phyloP scores from a whole-genome alignment of 2,329 filamentous ascomycete species.

The Nemania diffusa region DNA sequence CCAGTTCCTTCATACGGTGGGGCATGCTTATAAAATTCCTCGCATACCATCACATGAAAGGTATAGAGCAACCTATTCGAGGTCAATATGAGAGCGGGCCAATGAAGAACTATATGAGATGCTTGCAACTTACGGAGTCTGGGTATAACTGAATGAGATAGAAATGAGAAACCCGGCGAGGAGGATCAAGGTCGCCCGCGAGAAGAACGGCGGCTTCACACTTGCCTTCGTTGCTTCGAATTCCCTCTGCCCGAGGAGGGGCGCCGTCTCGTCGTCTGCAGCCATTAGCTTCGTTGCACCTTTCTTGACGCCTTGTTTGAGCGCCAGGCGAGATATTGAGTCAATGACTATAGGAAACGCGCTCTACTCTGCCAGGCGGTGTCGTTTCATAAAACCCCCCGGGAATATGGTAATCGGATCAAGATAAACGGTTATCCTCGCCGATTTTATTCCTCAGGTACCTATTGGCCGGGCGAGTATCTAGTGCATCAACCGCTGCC shows the following conservation, averaged over 20 bases:
- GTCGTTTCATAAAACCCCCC: background rate
- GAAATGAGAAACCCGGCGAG: constrained; percentile 41
- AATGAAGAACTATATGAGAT: background rate
- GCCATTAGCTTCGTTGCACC: constrained; percentile 20
- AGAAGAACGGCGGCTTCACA: constrained; percentile 25
- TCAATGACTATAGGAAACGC: background rate
- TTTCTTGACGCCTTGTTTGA: background rate
- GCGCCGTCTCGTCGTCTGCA: constrained; percentile 38
- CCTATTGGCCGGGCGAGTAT: background rate
- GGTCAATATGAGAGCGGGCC: background rate
- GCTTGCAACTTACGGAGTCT: constrained; percentile 39
- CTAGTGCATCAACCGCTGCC: background rate
- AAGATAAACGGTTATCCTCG: background rate
- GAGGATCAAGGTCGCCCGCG: constrained; percentile 32
- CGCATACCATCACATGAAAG: constrained; percentile 77
- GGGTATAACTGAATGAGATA: constrained; percentile 41
- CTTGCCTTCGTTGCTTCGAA: constrained; percentile 16
- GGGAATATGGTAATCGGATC: background rate
- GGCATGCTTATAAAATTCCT: constrained; percentile 71
- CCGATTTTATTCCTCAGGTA: constrained; percentile 4
- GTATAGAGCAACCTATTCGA: constrained; percentile 63
- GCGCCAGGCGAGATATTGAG: too few relatives aligned
- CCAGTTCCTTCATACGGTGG: constrained; percentile 58
- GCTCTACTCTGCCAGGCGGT: background rate
- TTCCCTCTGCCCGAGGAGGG: constrained; percentile 37